Base-by-base conservation (phyloP, 176 grass and related monocot genomes). In the Miscanthus lutarioriparius region DNA sequence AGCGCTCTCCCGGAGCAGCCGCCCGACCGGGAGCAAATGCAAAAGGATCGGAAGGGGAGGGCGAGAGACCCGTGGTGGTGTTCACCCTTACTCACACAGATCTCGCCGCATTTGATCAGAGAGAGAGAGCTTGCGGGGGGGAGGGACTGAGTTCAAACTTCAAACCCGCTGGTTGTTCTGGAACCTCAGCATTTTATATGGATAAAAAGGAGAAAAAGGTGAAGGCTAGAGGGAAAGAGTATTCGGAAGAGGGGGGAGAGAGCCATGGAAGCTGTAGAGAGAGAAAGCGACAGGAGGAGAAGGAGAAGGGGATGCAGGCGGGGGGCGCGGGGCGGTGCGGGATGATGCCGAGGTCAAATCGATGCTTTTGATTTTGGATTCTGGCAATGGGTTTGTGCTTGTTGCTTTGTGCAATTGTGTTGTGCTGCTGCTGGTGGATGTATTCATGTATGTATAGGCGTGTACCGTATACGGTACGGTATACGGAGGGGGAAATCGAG, bases 71-170 rank as follows among this genome's bases (percentile, higher is more conserved):
- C 22, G 78, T 47, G 68, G 22, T 11, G 30, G 22, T 48, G 67
- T 40, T 36, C 68, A 30, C 51, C 62, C 12, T 1, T 90, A 81
- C 77, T 64, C 44, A 4, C 43, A 47, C 39, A 82, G 83, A 90
- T 83, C 66, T 88, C 54, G 4, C 65, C 51, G 22, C 65, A 78
- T 82, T 81, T 59, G n/a, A 27, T 33, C 43, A n/a, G n/a, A 27
- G 17, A 26, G 3, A 32, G 38, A 79, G 37, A 64, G 56, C 10
- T 17, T 40, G 75, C 6, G 14, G 73, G 4, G n/a, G n/a, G n/a
- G n/a, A n/a, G 48, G 51, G 63, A 41, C 9, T 2, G 51, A 87
- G n/a, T 71, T 88, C 80, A 78, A 77, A 84, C 47, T 84, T 84
- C 8, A n/a, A 75, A 75, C 70, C 51, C 54, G 79, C 37, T 40